These are phyloP conservation scores for Fusarium sp. DNA, from an alignment of 2,329 filamentous ascomycete genomes.

Conservation along the genomic window DNA sequence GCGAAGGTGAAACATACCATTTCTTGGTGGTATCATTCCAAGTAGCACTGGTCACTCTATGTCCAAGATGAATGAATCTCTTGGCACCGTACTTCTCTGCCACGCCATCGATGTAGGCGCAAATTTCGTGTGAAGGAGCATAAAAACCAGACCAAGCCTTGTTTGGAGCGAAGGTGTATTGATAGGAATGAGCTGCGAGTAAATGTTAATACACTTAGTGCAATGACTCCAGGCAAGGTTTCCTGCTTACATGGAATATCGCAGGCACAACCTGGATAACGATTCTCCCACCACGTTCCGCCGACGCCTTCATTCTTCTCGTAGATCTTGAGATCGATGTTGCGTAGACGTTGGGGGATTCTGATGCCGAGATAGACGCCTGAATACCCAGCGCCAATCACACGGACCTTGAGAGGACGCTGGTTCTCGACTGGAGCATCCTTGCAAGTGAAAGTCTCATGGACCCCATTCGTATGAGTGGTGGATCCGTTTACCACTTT, in stretches of 20 bases:
- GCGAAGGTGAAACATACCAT: rapidly evolving
- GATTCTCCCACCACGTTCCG: neutral
- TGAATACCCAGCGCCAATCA: neutral
- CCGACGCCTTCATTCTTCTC: neutral
- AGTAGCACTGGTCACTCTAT: neutral
- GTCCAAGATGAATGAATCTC: neutral
- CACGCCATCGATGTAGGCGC: neutral
- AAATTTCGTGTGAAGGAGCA: neutral
- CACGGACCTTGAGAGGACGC: neutral
- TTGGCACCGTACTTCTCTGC: neutral
- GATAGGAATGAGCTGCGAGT: neutral
- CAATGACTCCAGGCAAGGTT: no score
- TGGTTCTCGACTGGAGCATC: neutral
- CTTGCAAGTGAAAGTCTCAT: neutral
- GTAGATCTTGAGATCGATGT: neutral
- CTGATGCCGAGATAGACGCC: neutral
- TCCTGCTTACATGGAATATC: neutral
- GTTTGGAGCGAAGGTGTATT: neutral
- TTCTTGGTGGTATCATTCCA: neutral
- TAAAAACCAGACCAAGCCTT: neutral
- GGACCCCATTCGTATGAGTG: neutral
- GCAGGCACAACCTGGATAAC: neutral
- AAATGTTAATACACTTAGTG: neutral
- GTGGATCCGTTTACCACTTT: no score
- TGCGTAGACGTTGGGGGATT: neutral